These are phyloP conservation scores for Hanseniaspora sp. DNA, from an alignment of 1,139 yeast species.

Conservation along the genomic window DNA sequence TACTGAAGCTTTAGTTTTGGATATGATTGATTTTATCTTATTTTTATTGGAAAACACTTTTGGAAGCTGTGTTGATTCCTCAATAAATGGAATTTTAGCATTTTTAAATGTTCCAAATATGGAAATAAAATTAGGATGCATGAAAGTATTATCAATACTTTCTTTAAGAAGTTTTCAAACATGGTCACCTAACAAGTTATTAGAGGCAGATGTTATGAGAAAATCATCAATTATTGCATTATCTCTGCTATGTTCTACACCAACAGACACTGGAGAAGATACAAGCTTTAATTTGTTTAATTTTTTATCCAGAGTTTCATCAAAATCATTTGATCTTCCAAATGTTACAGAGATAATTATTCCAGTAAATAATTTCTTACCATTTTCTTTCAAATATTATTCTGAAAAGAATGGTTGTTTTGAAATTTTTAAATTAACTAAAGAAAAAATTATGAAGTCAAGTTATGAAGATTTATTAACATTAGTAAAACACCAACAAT, in stretches of 20 bases:
- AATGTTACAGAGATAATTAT: constrained; percentile 24
- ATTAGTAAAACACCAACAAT: constrained; percentile 38
- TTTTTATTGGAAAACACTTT: constrained; percentile 59
- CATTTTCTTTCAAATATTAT: constrained; percentile 47
- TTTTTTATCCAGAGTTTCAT: constrained; percentile 28
- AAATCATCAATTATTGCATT: constrained; percentile 37
- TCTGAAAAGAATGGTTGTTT: constrained; percentile 22
- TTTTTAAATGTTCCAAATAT: constrained; percentile 53
- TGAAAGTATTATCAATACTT: constrained; percentile 51
- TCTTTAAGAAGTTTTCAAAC: constrained; percentile 40
- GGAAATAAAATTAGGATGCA: constrained; percentile 48
- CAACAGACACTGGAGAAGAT: constrained; percentile 36
- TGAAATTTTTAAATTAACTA: constrained; percentile 34
- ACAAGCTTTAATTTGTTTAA: constrained; percentile 46
- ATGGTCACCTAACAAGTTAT: constrained; percentile 8
- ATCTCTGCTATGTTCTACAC: constrained; percentile 41
- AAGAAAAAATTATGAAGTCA: constrained; percentile 41
- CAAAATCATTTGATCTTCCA: constrained; percentile 9
- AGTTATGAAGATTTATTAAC: constrained; percentile 55
- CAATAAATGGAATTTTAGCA: constrained; percentile 50
- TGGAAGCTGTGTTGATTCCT: constrained; percentile 55
- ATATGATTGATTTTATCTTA: constrained; percentile 52
- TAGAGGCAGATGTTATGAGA: constrained; percentile 17
- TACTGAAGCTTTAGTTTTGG: constrained; percentile 40
- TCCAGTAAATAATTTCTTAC: constrained; percentile 49